These are phyloP conservation scores for Umbelopsis ramanniana DNA, from an alignment of 192 early-diverging fungal genomes.

Conservation along the genomic window DNA sequence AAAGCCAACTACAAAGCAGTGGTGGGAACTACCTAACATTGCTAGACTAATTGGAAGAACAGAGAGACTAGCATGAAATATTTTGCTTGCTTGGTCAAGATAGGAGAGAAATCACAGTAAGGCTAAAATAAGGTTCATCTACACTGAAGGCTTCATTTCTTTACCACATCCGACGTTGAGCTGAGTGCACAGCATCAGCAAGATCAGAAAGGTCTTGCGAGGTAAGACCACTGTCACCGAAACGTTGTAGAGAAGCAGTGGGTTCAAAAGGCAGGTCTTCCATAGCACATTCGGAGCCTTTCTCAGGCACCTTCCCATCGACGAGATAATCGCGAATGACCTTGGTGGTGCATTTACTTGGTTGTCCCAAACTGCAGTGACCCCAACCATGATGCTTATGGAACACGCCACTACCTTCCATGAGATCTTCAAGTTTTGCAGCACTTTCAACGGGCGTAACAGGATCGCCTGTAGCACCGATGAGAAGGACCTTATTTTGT, in stretches of 20 bases:
- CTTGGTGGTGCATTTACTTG: conserved; percentile 37
- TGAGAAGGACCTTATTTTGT: conserved; percentile 36
- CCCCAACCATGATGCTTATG: conserved; percentile 47
- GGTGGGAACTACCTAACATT: too few relatives aligned
- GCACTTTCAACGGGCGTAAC: conserved; percentile 48
- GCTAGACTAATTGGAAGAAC: too few relatives aligned
- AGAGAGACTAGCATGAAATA: too few relatives aligned
- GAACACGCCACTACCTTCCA: conserved; percentile 41
- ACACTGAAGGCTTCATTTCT: too few relatives aligned
- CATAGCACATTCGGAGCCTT: conserved; percentile 19
- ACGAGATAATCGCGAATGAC: conserved; percentile 37
- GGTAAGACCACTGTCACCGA: background rate
- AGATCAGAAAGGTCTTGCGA: background rate
- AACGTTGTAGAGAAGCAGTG: too few relatives aligned
- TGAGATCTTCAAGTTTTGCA: conserved; percentile 9
- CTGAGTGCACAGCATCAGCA: background rate
- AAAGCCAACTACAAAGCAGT: too few relatives aligned
- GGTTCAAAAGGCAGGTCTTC: conserved; percentile 9
- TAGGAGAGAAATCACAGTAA: too few relatives aligned
- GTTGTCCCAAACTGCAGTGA: conserved; percentile 43
- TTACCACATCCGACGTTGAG: background rate
- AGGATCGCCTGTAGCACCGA: conserved; percentile 50
- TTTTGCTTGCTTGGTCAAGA: too few relatives aligned
- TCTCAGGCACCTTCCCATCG: conserved; percentile 15
- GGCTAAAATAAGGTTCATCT: too few relatives aligned